phyloP scores from a whole-genome alignment of 2,329 filamentous ascomycete species.

The Colletotrichum orchidophilum region DNA sequence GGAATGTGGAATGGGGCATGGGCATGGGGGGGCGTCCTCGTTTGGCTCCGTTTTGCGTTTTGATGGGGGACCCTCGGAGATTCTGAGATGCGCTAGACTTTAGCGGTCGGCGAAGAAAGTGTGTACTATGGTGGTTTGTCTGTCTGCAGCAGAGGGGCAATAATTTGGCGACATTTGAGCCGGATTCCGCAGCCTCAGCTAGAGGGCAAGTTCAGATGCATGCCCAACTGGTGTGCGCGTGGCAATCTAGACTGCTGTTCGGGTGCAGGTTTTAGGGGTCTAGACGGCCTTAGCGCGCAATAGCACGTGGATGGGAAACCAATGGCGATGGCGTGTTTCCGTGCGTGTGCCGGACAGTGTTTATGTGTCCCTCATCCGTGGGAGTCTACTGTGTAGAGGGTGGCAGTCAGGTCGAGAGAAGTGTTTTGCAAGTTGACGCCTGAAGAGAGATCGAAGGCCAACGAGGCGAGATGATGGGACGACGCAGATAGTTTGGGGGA shows the following conservation, averaged over 20 bases:
- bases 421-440: neutral
- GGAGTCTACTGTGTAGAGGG: neutral
- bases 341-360: neutral
- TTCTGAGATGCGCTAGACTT: constrained; percentile 23
- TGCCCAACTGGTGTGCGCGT: neutral
- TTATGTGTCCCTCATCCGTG: neutral
- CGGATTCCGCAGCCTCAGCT: neutral
- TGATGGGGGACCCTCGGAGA: constrained; percentile 23
- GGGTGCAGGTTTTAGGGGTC: constrained; percentile 10
- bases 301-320: constrained; percentile 6
- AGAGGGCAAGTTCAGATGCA: constrained; percentile 11
- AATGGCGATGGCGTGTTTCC: neutral
- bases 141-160: constrained; percentile 11
- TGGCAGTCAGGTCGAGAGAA: neutral
- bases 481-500: neutral
- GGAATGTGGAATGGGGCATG: neutral
- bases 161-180: constrained; percentile 6
- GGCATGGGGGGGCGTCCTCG: neutral
- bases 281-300: constrained; percentile 10
- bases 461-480: neutral
- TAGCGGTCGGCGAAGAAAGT: constrained; percentile 26
- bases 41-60: constrained; percentile 24
- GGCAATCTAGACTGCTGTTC: neutral
- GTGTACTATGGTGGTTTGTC: constrained; percentile 20
- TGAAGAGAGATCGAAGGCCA: constrained; percentile 16